These are phyloP conservation scores for Apiospora hydei DNA, from an alignment of 2,329 filamentous ascomycete species.

Conservation along the genomic window DNA sequence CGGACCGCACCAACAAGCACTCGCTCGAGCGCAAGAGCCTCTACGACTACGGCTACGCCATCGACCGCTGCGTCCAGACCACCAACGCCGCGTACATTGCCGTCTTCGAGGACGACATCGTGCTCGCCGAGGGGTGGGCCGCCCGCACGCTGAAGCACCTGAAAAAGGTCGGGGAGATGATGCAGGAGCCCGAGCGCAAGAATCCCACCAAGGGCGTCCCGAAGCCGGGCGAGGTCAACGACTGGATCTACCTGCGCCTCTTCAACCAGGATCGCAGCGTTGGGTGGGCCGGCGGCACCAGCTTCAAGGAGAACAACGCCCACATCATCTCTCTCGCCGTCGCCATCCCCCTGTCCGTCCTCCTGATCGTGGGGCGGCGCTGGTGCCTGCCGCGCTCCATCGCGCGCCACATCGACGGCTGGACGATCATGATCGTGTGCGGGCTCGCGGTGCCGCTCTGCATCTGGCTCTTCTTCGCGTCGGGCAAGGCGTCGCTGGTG, in stretches of 20 bases:
- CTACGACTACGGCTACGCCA: slow-evolving; percentile 41
- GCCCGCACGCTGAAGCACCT: slow-evolving; percentile 38
- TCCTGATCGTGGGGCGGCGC: slow-evolving; percentile 34
- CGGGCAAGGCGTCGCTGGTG: slow-evolving; percentile 41
- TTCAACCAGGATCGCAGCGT: slow-evolving; percentile 43
- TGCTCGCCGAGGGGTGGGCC: slow-evolving; percentile 42
- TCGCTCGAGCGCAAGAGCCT: slow-evolving; percentile 40
- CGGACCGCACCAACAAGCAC: slow-evolving; percentile 34
- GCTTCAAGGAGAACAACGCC: slow-evolving; percentile 41
- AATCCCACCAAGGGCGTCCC: slow-evolving; percentile 34
- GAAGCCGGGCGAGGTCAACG: slow-evolving; percentile 37
- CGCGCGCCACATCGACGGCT: slow-evolving; percentile 37
- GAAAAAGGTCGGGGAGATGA: slow-evolving; percentile 36
- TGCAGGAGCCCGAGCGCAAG: slow-evolving; percentile 37
- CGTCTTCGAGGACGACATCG: slow-evolving; percentile 42
- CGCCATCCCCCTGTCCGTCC: slow-evolving; percentile 34
- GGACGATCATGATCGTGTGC: slow-evolving; percentile 39
- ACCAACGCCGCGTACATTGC: slow-evolving; percentile 42
- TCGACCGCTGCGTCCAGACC: slow-evolving; percentile 37
- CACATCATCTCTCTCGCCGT: slow-evolving; percentile 40
- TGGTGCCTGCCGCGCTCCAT: slow-evolving; percentile 33
- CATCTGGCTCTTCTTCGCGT: slow-evolving; percentile 43
- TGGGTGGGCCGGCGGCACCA: slow-evolving; percentile 41
- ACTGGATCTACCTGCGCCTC: slow-evolving; percentile 41
- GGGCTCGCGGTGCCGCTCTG: slow-evolving; percentile 39